A percentile compares a stretch with the other conserved stretches of the same genome.
phyloP scores from a whole-genome alignment of 208 protist species.

The Leishmania mexicana region DNA sequence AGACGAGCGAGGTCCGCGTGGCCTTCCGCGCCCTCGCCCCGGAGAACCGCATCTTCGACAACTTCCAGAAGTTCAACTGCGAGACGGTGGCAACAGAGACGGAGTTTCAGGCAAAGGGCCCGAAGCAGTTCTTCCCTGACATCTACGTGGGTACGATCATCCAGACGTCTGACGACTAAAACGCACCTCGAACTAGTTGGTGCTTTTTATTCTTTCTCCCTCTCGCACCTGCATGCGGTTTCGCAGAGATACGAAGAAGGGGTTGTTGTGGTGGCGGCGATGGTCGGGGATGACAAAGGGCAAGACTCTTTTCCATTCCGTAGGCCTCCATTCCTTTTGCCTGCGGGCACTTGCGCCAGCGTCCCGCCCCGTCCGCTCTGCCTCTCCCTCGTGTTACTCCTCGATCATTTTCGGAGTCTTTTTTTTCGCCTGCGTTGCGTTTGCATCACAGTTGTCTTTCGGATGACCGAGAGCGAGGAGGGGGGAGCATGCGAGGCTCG shows the following conservation, averaged over 20 bases:
- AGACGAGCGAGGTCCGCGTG: conserved; percentile 50
- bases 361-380: background rate
- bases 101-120: conserved; percentile 73
- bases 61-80: conserved; percentile 68
- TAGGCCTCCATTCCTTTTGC: background rate
- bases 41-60: conserved; percentile 73
- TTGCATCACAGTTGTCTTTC: background rate
- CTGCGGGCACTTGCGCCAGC: background rate
- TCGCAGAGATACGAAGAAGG: background rate
- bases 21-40: conserved; percentile 65
- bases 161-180: conserved; percentile 56
- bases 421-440: background rate
- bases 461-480: background rate
- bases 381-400: background rate
- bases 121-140: conserved; percentile 82
- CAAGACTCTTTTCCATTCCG: background rate
- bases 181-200: background rate
- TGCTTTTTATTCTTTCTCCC: background rate
- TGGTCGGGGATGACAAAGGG: background rate
- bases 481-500: background rate
- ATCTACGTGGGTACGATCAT: conserved; percentile 81
- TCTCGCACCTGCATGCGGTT: background rate
- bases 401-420: background rate
- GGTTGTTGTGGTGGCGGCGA: background rate
- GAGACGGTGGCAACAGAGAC: conserved; percentile 60